Conservation (phyloP, 345 rosid species). For the Nasturtium officinale region DNA sequence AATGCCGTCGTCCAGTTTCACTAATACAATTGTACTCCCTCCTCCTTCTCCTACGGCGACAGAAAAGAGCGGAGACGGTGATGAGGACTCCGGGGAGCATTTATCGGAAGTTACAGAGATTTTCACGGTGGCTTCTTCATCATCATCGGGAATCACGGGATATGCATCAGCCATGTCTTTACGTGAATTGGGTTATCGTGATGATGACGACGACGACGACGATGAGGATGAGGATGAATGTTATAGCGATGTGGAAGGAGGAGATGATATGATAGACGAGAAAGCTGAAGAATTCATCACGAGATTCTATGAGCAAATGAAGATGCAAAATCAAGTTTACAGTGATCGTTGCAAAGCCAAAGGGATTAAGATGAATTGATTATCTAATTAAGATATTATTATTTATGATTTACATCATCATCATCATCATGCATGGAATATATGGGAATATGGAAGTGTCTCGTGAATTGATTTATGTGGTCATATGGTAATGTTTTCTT, state of each 20-base stretch:
- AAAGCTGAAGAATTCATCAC: constrained; percentile 76
- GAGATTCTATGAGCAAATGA: constrained; percentile 62
- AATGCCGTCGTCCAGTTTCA: constrained; percentile 39
- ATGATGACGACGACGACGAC: constrained; percentile 32
- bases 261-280: constrained; percentile 67
- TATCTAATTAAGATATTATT: not conserved
- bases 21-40: constrained; percentile 41
- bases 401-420: not conserved
- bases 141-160: constrained; percentile 38
- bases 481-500: constrained; percentile 18
- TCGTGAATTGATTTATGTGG: not conserved
- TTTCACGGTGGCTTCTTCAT: constrained; percentile 35
- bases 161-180: constrained; percentile 56
- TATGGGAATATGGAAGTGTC: constrained; percentile 8
- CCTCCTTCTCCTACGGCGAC: constrained; percentile 30
- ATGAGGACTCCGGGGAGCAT: constrained; percentile 3
- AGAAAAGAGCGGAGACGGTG: not conserved
- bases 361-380: constrained; percentile 4
- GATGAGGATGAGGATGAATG: constrained; percentile 29
- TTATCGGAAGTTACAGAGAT: constrained; percentile 37
- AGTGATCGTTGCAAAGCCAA: constrained; percentile 37
- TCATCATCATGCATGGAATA: constrained; percentile 18
- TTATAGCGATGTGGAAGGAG: constrained; percentile 40
- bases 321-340: constrained; percentile 47
- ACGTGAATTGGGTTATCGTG: constrained; percentile 30